Base-by-base conservation (phyloP, 768 basidiomycete species). In the Fomitopsis serialis region DNA sequence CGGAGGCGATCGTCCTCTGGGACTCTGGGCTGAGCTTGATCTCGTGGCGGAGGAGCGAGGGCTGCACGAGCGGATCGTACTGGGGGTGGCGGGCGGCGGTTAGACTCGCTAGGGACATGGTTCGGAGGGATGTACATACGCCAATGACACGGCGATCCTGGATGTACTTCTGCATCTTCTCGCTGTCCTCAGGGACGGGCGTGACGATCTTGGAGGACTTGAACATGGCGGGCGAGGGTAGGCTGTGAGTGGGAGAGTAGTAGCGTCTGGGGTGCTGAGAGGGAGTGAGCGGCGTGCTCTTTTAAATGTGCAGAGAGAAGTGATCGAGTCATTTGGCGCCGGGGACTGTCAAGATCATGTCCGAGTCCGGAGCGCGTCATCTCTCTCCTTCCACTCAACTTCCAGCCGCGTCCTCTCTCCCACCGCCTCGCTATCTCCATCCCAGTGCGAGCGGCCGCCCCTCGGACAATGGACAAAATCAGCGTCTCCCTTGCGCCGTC, bases 51-150 rank as follows among this genome's bases (percentile, higher is more conserved):
- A 99, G 84, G 48, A 98, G 76, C 1, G 90, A 89, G 6, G 95
- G 96, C 62, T 95, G 92, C 55, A 97, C 85, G 42, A 98, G 81
- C n/a, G 96, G 95, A 61, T 98, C 95, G 68, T 98, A 96, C 91
- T 94, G 62, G 58, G 49, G 13, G 21, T 8, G 45, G 24, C 36
- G 19, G 54, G 15, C 42, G 21, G 46, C 22, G 37, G 45, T 34
- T 45, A 57, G 53, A 50, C 45, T 29, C 47, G 7, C 21, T 9
- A 42, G 15, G 17, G 25, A 6, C 22, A 9, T 25, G 21, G 27
- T 9, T 40, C 46, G 48, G 32, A 49, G 21, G 35, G 44, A 43
- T 44, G 45, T 35, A 76, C 84, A 57, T 78, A 89, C 87, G 48
- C 87, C 87, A 47, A 87, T 76, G 70, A 92, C 89, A 48, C 89